A percentile compares a stretch with the other conserved stretches of the same genome.
phyloP scores from a whole-genome alignment of 2,329 filamentous ascomycete species.

The Colletotrichum sp. region DNA sequence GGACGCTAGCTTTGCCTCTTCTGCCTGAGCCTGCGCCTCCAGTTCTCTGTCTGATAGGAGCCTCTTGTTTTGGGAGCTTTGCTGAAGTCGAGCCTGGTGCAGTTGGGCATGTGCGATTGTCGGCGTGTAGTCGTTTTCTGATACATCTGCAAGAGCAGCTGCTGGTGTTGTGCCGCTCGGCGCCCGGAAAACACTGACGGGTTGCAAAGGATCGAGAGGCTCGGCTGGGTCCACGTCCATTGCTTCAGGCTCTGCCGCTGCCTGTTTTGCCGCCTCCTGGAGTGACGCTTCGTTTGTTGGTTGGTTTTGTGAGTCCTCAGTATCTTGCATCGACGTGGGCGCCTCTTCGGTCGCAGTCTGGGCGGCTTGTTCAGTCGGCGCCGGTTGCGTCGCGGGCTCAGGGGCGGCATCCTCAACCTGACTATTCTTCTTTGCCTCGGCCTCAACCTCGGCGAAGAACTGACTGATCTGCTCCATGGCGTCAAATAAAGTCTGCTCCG shows the following conservation, averaged over 20 bases:
- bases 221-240: conserved; percentile 31
- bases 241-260: conserved; percentile 17
- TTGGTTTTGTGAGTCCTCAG: background rate
- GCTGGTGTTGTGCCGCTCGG: conserved; percentile 76
- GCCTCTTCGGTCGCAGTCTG: conserved; percentile 1
- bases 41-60: conserved; percentile 85
- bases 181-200: conserved; percentile 78
- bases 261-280: background rate
- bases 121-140: conserved; percentile 78
- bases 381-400: conserved; percentile 18
- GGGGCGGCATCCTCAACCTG: conserved; percentile 5
- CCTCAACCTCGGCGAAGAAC: conserved; percentile 68
- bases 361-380: conserved; percentile 5
- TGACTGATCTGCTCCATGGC: conserved; percentile 82
- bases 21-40: conserved; percentile 69
- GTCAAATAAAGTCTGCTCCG: conserved; percentile 80
- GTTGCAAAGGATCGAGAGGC: conserved; percentile 43
- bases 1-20: conserved; percentile 68
- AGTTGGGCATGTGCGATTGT: conserved; percentile 78
- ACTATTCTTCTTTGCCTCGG: conserved; percentile 24
- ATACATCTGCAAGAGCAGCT: conserved; percentile 70
- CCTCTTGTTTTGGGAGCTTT: conserved; percentile 72
- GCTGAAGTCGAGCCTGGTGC: conserved; percentile 71
- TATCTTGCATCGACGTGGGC: background rate
- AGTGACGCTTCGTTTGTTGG: background rate